A percentile compares a stretch with the other conserved stretches of the same genome.
These are phyloP conservation scores for Neopestalotiopsis sp. DNA, from an alignment of 2,329 filamentous ascomycete species.

Conservation along the genomic window DNA sequence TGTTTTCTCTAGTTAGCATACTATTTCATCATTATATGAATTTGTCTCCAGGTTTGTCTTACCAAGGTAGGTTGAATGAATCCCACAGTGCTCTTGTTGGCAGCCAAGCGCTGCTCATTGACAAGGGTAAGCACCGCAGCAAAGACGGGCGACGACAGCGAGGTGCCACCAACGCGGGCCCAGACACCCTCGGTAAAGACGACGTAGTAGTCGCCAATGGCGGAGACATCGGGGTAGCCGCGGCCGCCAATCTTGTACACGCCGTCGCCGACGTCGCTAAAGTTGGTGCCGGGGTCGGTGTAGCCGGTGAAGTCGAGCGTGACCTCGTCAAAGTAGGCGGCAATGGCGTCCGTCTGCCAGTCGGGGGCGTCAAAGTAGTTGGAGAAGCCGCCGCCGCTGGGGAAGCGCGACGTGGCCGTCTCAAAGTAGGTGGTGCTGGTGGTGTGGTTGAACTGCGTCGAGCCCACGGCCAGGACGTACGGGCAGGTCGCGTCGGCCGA, in stretches of 20 bases:
- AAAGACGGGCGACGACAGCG: slow-evolving; percentile 61
- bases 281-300: slow-evolving; percentile 23
- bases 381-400: slow-evolving; percentile 47
- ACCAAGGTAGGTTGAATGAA: slow-evolving; percentile 17
- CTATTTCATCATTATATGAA: neutral
- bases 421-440: slow-evolving; percentile 26
- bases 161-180: slow-evolving; percentile 50
- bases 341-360: slow-evolving; percentile 45
- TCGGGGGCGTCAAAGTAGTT: slow-evolving; percentile 46
- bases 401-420: slow-evolving; percentile 30
- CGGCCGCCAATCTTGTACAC: slow-evolving; percentile 41
- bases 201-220: slow-evolving; percentile 45
- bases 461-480: slow-evolving; percentile 52
- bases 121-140: slow-evolving; percentile 64
- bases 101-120: slow-evolving; percentile 57
- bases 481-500: slow-evolving; percentile 52
- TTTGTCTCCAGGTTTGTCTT: neutral
- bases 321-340: slow-evolving; percentile 40
- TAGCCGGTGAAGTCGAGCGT: slow-evolving; percentile 28
- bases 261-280: slow-evolving; percentile 19
- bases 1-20: neutral
- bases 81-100: slow-evolving; percentile 16
- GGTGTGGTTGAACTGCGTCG: slow-evolving; percentile 27
- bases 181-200: slow-evolving; percentile 37
- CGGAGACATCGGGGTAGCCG: slow-evolving; percentile 43